A percentile compares a stretch with the other conserved stretches of the same genome.
phyloP scores from a whole-genome alignment of 805 yeast genomes.

The Candida xiaguanensis region DNA sequence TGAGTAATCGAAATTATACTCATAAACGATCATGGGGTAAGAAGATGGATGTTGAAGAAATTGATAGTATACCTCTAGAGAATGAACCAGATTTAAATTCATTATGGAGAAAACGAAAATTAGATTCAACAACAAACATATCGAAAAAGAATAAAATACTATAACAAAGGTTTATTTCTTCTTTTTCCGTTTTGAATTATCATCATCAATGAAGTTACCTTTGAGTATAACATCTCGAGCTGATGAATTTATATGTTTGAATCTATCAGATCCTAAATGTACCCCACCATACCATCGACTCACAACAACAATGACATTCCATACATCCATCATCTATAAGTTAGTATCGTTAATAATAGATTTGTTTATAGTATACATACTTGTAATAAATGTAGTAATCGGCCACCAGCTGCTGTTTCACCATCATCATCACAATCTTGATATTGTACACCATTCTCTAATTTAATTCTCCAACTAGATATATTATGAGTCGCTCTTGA shows the following conservation, averaged over 20 bases:
- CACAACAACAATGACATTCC: constrained; percentile 84
- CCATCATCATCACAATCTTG: constrained; percentile 98
- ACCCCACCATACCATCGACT: constrained; percentile 92
- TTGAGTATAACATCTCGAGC: constrained; percentile 79
- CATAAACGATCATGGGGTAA: constrained; percentile 15
- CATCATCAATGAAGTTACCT: constrained; percentile 47
- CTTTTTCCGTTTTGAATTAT: constrained; percentile 25
- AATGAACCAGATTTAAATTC: constrained; percentile 7
- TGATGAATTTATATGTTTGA: constrained; percentile 86
- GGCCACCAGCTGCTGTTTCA: constrained; percentile 91
- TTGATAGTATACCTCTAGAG: constrained; percentile 7
- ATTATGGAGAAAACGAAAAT: constrained; percentile 8
- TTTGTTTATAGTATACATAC: too few relatives aligned
- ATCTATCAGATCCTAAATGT: constrained; percentile 89
- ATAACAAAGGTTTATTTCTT: constrained; percentile 2
- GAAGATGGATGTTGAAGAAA: constrained; percentile 6
- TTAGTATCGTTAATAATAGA: too few relatives aligned
- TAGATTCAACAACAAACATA: constrained; percentile 1
- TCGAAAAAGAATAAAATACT: constrained; percentile 4
- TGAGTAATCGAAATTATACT: constrained; percentile 6
- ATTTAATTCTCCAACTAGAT: constrained; percentile 77
- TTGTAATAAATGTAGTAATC: constrained; percentile 74
- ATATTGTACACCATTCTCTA: constrained; percentile 50
- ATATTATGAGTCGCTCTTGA: constrained; percentile 73
- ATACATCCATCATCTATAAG: constrained; percentile 60